Conservation (phyloP, 345 rosid species). For the Salix dunnii region DNA sequence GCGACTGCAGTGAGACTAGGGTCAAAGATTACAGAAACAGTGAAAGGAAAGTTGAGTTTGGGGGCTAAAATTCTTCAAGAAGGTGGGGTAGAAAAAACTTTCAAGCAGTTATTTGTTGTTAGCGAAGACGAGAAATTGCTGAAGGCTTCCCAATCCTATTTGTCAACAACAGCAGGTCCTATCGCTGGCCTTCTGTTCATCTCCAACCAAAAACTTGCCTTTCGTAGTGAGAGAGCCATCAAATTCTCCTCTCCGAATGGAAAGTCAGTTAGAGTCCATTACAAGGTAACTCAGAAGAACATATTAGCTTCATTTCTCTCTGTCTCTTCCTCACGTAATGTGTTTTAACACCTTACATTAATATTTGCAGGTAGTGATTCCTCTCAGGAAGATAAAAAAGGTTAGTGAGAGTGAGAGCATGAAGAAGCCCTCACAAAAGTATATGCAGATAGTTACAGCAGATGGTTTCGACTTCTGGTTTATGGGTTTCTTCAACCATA, state of each 20-base stretch:
- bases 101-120: slow-evolving; percentile 37
- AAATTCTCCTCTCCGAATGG: slow-evolving; percentile 35
- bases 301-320: too few relatives aligned
- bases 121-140: slow-evolving; percentile 41
- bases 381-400: slow-evolving; percentile 48
- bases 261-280: slow-evolving; percentile 31
- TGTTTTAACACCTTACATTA: too few relatives aligned
- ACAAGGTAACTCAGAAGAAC: slow-evolving; percentile 24
- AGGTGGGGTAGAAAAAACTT: slow-evolving; percentile 43
- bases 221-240: slow-evolving; percentile 47
- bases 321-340: neutral
- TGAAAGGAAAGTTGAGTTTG: slow-evolving; percentile 47
- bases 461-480: slow-evolving; percentile 17
- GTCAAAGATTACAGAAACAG: slow-evolving; percentile 37
- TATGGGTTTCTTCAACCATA: slow-evolving; percentile 13
- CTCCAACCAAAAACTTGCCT: slow-evolving; percentile 38
- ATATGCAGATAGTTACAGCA: slow-evolving; percentile 55
- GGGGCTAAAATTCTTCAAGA: slow-evolving; percentile 42
- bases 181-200: slow-evolving; percentile 51
- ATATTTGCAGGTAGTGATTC: slow-evolving; percentile 47
- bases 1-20: slow-evolving; percentile 38
- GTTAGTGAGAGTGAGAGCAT: slow-evolving; percentile 49
- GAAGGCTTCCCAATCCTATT: slow-evolving; percentile 44
- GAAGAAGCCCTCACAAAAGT: slow-evolving; percentile 69
- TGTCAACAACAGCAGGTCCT: slow-evolving; percentile 48